Base-by-base conservation (phyloP, 257 asterid species). In the Jacaranda copaia region DNA sequence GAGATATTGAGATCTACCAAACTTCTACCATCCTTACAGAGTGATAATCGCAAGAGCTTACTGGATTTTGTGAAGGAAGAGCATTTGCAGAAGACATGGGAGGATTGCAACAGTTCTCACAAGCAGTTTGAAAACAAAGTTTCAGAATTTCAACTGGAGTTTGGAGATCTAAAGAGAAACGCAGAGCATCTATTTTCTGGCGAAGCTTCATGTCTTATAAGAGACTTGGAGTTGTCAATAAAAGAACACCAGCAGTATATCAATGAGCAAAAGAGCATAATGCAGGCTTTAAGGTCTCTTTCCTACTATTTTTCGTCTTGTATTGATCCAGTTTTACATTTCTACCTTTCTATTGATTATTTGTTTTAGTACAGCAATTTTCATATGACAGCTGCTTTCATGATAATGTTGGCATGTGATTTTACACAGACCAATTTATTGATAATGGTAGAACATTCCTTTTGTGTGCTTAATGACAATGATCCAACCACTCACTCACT, bases 41-140 rank as follows among this genome's bases (percentile, higher is more conserved):
- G 81, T 68, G 79, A 82, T 76, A 87, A 85, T 42, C 85, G 90
- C 55, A 90, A 84, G 87, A 88, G 92, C 80, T 85, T 93, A 76
- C 85, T 90, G 82, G 97, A 93, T 80, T 91, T 93, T 68, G 89
- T 93, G 77, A 89, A 90, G 88, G 98, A 89, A 75, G 96, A 91
- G 65, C 88, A 84, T 81, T 86, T 93, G 86, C 80, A 81, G 81
- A 93, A 91, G 86, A 70, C 85, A 66, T 85, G 85, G 69, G 96
- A 87, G 77, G 98, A 93, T 43, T 93, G 94, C 83, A 82, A 82
- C 82, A 79, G 78, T 83, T 88, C 91, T 18, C 96, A 86, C 72
- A 81, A 82, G 84, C 97, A 88, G 85, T 86, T 91, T 65, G 97
- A 91, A 82, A 82, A 81, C 81, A 93, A 93, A 85, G 96, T 93